Conservation (phyloP, 352 stramenopile genomes). For the Nothophytophthora sp. region DNA sequence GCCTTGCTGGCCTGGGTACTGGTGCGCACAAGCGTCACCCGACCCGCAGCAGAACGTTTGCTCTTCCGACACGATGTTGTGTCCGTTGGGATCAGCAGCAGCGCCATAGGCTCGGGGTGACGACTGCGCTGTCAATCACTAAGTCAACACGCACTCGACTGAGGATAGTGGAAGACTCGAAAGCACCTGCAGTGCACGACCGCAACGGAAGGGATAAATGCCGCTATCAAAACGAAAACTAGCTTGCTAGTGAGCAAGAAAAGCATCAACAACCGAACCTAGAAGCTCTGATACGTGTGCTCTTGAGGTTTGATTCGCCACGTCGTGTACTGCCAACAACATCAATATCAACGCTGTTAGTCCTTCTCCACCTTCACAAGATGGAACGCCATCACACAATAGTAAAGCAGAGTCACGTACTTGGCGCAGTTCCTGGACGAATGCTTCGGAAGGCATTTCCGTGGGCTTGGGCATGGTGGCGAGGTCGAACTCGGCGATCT, state of each 20-base stretch:
- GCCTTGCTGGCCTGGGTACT: conserved; percentile 60
- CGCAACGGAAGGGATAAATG: conserved; percentile 44
- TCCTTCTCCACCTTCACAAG: not conserved
- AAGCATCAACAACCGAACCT: conserved; percentile 13
- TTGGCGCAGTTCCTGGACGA: conserved; percentile 76
- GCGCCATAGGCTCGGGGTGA: conserved; percentile 30
- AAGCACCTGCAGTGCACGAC: conserved; percentile 61
- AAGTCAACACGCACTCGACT: conserved; percentile 35
- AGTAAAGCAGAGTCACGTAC: conserved; percentile 15
- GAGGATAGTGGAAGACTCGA: conserved; percentile 40
- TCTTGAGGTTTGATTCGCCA: conserved; percentile 74
- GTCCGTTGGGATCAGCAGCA: conserved; percentile 48
- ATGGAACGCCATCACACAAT: not conserved
- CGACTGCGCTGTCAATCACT: conserved; percentile 45
- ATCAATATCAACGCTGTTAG: not conserved
- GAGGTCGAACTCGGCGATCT: conserved; percentile 70
- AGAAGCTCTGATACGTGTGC: conserved; percentile 83
- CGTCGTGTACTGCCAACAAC: conserved; percentile 58
- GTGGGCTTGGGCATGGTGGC: conserved; percentile 45
- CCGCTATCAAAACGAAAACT: conserved; percentile 18
- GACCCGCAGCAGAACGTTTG: conserved; percentile 56
- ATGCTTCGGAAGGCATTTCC: conserved; percentile 57
- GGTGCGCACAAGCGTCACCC: conserved; percentile 43
- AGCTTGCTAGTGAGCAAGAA: no score
- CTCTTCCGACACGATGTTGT: conserved; percentile 42